phyloP scores from a whole-genome alignment of 768 basidiomycete genomes.

The Floccularia luteovirens region DNA sequence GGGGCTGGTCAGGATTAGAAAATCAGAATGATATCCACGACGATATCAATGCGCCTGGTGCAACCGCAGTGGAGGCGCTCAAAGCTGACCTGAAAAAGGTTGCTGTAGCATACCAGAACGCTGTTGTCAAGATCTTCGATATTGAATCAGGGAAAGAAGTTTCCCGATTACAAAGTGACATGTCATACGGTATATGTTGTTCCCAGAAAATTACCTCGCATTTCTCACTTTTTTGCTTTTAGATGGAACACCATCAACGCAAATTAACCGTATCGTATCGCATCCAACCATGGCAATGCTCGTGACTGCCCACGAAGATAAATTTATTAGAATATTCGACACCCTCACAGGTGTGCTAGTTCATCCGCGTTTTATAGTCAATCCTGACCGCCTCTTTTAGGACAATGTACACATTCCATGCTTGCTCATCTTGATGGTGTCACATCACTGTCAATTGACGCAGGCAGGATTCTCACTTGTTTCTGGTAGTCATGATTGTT shows the following conservation, averaged over 20 bases:
- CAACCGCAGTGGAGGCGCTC: conserved; percentile 79
- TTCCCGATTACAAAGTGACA: conserved; percentile 50
- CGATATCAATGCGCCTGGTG: conserved; percentile 51
- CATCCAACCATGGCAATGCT: conserved; percentile 88
- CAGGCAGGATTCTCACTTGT: conserved; percentile 82
- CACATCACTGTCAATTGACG: conserved; percentile 85
- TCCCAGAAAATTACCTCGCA: conserved; percentile 4
- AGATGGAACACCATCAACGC: conserved; percentile 73
- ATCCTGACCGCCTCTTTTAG: conserved; percentile 23
- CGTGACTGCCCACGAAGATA: conserved; percentile 91
- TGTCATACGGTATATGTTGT: conserved; percentile 38
- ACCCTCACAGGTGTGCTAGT: conserved; percentile 58
- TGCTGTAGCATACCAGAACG: conserved; percentile 86
- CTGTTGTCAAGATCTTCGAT: conserved; percentile 86
- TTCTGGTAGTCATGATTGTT: conserved; percentile 91
- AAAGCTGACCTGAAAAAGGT: conserved; percentile 80
- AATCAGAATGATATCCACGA: conserved; percentile 38
- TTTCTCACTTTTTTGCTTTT: conserved; percentile 6
- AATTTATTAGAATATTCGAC: conserved; percentile 86
- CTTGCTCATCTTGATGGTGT: conserved; percentile 88
- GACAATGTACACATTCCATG: conserved; percentile 86
- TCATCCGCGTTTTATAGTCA: conserved; percentile 1
- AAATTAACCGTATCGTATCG: conserved; percentile 81
- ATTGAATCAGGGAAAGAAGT: conserved; percentile 82
- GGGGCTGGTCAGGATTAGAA: conserved; percentile 73